Conservation (phyloP, 306 rosid species). For the Mucuna pruriens region DNA sequence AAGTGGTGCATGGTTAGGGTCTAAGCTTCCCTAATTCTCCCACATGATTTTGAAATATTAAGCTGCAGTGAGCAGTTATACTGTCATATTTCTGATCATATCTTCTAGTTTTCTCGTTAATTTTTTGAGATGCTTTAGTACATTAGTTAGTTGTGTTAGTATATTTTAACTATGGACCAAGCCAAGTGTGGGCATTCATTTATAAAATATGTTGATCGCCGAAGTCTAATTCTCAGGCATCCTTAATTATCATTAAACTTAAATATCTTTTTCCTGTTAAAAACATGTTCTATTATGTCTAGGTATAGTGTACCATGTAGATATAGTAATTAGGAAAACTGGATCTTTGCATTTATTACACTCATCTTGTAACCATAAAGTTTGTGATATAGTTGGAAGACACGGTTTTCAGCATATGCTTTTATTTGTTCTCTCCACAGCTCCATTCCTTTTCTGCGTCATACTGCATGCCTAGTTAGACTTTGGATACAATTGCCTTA, state of each 20-base stretch:
- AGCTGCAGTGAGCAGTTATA: background rate
- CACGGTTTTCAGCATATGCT: background rate
- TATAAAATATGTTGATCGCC: constrained; percentile 21
- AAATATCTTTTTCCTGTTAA: background rate
- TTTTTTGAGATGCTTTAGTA: background rate
- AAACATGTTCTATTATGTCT: background rate
- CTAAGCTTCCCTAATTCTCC: constrained; percentile 1
- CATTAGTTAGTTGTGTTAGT: constrained; percentile 4
- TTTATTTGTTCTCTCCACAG: background rate
- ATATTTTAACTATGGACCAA: background rate
- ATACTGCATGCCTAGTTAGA: background rate
- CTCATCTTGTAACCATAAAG: background rate
- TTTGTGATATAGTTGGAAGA: background rate
- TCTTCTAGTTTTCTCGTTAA: background rate
- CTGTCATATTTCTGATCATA: background rate
- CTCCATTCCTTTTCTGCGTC: background rate
- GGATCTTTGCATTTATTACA: background rate
- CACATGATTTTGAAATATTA: constrained; percentile 3
- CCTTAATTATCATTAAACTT: background rate
- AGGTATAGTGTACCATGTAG: background rate
- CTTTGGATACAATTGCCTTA: background rate
- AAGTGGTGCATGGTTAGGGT: constrained; percentile 1
- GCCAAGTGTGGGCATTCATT: background rate
- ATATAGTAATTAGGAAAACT: background rate
- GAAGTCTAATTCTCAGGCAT: background rate